Base-by-base conservation (phyloP, 78 protist genomes). In the Fonticula alba region DNA sequence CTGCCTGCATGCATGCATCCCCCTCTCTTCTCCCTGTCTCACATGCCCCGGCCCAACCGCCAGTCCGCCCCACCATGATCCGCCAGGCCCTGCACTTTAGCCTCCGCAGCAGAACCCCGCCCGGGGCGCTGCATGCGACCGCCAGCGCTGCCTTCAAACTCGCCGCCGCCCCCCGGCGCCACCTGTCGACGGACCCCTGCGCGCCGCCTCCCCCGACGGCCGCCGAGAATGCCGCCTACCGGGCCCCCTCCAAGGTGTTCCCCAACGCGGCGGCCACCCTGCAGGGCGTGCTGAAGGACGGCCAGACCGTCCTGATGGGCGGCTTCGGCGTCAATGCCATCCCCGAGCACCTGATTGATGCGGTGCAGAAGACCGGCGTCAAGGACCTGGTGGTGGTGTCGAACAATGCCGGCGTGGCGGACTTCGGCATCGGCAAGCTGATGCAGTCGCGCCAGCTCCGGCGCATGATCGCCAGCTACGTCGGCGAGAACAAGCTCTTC, bases 321-420 rank as follows among this genome's bases (percentile, higher is more conserved):
- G 97, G 97, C 24, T 91, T 91, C 73, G 97, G 97, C 0, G 70
- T 91, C 19, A 79, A 91, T 72, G 91, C 93, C 55, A 85, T 81
- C 3, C 93, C 92, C 29, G 83, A 80, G 64, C 63, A 75, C 37
- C 78, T 88, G 36, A 83, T 91, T 19, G 47, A 41, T 22, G 94
- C 86, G 17, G 66, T 91, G 43, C 70, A 46, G n/a, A 61, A 68
- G n/a, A 0, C 0, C 26, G 79, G 79, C 5, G 78, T 36, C 20
- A 79, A 82, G 43, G 67, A 82, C 26, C 76, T 91, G 38, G 85
- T 90, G 24, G 76, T 73, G n/a, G 92, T 83, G 56, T 53, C 75
- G 60, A 85, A 86, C 82, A 91, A 91, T 56, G 73, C 78, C 29
- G 94, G 80, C 19, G 82, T 87, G 7, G 91, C 81, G 59, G 92